These are phyloP conservation scores for Ammopiptanthus mongolicus DNA, from an alignment of 306 rosid genomes.

Conservation along the genomic window DNA sequence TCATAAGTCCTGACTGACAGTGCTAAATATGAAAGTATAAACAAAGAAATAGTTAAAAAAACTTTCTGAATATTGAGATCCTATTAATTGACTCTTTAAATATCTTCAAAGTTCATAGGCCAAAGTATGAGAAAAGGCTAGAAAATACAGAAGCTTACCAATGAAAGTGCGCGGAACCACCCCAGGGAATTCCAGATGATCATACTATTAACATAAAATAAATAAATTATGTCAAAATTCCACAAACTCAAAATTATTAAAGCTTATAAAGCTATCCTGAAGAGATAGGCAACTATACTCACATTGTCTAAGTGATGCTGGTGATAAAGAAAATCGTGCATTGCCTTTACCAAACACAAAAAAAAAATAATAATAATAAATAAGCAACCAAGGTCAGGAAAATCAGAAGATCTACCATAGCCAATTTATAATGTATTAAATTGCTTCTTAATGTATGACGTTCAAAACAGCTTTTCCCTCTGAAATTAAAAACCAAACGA, in stretches of 20 bases:
- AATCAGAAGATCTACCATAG: neutral
- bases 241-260: neutral
- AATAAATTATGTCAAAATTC: neutral
- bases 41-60: neutral
- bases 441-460: neutral
- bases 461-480: neutral
- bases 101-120: neutral
- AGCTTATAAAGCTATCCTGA: neutral
- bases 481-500: neutral
- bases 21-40: neutral
- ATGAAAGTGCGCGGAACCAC: constrained; percentile 89
- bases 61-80: neutral
- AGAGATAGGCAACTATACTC: constrained; percentile 24
- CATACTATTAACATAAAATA: constrained; percentile 48
- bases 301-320: constrained; percentile 54
- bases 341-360: constrained; percentile 46
- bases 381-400: neutral
- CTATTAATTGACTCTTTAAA: neutral
- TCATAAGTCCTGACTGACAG: neutral
- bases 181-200: constrained; percentile 91
- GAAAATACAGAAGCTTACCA: constrained; percentile 43
- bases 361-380: too few species aligned
- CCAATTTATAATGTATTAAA: neutral
- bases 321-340: constrained; percentile 82
- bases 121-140: neutral